Conservation (phyloP, 208 protist genomes). For the Trypanosoma cruzi region DNA sequence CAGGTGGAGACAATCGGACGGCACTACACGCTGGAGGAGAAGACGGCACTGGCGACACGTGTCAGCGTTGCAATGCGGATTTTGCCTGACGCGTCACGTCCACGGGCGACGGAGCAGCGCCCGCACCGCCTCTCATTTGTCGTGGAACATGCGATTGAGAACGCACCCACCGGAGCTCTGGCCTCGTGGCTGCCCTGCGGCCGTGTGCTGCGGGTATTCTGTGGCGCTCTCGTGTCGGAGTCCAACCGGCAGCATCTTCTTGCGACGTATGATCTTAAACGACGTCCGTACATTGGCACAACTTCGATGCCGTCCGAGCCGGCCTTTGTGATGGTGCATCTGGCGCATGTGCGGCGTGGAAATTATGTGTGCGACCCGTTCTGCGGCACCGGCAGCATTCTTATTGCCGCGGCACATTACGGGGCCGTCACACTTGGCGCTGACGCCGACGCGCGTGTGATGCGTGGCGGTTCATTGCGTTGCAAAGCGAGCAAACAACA, state of each 20-base stretch:
- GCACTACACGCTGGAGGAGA: slow-evolving; percentile 55
- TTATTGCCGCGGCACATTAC: slow-evolving; percentile 84
- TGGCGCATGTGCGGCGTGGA: slow-evolving; percentile 57
- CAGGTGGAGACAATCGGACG: slow-evolving; percentile 76
- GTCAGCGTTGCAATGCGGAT: background rate
- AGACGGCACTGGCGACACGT: slow-evolving; percentile 34
- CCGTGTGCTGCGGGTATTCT: slow-evolving; percentile 51
- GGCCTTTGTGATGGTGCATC: slow-evolving; percentile 92
- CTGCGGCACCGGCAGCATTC: slow-evolving; percentile 91
- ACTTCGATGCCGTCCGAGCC: slow-evolving; percentile 96
- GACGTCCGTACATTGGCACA: slow-evolving; percentile 94
- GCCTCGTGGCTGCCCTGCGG: slow-evolving; percentile 35
- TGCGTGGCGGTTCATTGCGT: slow-evolving; percentile 73
- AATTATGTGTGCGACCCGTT: slow-evolving; percentile 93
- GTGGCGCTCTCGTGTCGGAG: slow-evolving; percentile 37
- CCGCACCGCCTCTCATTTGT: slow-evolving; percentile 46
- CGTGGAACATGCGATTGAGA: slow-evolving; percentile 58
- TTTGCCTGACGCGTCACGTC: background rate
- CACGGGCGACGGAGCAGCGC: background rate
- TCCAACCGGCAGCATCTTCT: slow-evolving; percentile 53
- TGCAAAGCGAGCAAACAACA: slow-evolving; percentile 59
- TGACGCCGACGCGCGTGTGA: slow-evolving; percentile 89
- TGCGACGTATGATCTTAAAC: slow-evolving; percentile 77
- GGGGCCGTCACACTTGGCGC: slow-evolving; percentile 88
- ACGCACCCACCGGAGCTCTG: slow-evolving; percentile 38